Evolutionary conservation across 31 red algal species (phyloP).

Genomic region (Asparagopsis taxiformis): DNA sequence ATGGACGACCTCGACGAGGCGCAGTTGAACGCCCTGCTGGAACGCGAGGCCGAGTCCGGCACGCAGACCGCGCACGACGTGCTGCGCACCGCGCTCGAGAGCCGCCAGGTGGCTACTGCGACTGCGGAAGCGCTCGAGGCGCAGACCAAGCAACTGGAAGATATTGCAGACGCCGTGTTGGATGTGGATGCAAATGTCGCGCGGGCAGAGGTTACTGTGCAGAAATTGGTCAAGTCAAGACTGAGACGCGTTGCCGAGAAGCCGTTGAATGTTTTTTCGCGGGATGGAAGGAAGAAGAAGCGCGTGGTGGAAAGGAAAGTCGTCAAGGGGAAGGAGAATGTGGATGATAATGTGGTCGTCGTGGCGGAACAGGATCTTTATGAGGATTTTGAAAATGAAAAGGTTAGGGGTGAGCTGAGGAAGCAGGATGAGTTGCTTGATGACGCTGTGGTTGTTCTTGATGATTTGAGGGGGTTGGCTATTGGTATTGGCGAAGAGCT

Average conservation of each 20-base stretch:
- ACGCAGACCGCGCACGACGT: background rate
- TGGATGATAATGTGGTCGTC: background rate
- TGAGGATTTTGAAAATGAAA: conserved; percentile 15
- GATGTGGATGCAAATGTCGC: conserved; percentile 2
- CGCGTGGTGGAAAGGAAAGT: background rate
- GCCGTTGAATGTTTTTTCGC: background rate
- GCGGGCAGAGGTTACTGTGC: background rate
- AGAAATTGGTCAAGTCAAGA: conserved; percentile 13
- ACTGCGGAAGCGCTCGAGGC: conserved; percentile 11
- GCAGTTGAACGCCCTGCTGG: no score
- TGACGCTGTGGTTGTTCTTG: conserved; percentile 10
- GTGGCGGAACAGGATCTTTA: conserved; percentile 6
- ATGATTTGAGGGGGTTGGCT: conserved; percentile 8
- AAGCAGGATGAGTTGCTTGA: conserved; percentile 17
- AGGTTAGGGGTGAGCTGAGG: conserved; percentile 11
- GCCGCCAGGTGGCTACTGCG: conserved; percentile 8
- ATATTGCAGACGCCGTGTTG: conserved; percentile 8
- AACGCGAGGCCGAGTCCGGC: background rate
- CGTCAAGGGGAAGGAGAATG: background rate
- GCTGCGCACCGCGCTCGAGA: conserved; percentile 10
- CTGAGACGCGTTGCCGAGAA: conserved; percentile 16
- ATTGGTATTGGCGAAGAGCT: conserved; percentile 25
- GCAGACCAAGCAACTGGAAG: conserved; percentile 33
- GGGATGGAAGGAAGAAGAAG: background rate
- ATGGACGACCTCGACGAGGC: no score